Conservation (phyloP, 106 monocot species). For the Acorus gramineus region DNA sequence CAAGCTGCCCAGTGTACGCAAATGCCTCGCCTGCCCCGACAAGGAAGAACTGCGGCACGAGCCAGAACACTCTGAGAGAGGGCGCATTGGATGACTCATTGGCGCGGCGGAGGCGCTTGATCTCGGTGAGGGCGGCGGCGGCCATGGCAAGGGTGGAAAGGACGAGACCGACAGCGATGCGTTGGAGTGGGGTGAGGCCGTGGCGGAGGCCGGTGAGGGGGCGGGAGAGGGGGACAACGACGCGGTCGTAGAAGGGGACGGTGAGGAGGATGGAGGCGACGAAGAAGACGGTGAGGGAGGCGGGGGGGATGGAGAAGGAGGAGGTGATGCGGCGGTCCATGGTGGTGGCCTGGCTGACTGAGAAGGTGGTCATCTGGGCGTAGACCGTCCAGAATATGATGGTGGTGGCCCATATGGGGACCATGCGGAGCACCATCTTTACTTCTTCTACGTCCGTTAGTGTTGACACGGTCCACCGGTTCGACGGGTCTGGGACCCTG, state of each 20-base stretch:
- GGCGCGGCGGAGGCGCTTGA: slow-evolving; percentile 8
- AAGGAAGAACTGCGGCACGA: slow-evolving; percentile 14
- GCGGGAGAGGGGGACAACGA: slow-evolving; percentile 13
- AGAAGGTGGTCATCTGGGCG: slow-evolving; percentile 10
- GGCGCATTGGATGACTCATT: neutral
- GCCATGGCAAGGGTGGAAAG: slow-evolving; percentile 16
- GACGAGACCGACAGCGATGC: slow-evolving; percentile 19
- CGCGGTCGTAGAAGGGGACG: slow-evolving; percentile 19
- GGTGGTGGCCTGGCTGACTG: slow-evolving; percentile 6
- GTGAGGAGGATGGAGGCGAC: slow-evolving; percentile 22
- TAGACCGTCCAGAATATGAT: slow-evolving; percentile 6
- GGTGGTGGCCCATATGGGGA: slow-evolving; percentile 15
- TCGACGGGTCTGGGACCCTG: neutral
- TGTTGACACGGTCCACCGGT: slow-evolving; percentile 5
- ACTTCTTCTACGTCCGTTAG: slow-evolving; percentile 11
- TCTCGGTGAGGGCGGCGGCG: slow-evolving; percentile 14
- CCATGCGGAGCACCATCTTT: slow-evolving; percentile 11
- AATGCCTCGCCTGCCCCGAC: slow-evolving; percentile 23
- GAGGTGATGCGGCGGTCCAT: slow-evolving; percentile 5
- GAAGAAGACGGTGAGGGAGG: slow-evolving; percentile 20
- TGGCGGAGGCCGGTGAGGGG: slow-evolving; percentile 3
- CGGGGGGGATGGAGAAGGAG: slow-evolving; percentile 17
- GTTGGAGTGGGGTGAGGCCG: slow-evolving; percentile 16
- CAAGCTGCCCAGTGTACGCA: slow-evolving; percentile 20
- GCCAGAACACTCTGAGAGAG: slow-evolving; percentile 9